A percentile compares a stretch with the other conserved stretches of the same genome.
phyloP scores from a whole-genome alignment of 2,329 filamentous ascomycete genomes.

The Penicillium sp. region DNA sequence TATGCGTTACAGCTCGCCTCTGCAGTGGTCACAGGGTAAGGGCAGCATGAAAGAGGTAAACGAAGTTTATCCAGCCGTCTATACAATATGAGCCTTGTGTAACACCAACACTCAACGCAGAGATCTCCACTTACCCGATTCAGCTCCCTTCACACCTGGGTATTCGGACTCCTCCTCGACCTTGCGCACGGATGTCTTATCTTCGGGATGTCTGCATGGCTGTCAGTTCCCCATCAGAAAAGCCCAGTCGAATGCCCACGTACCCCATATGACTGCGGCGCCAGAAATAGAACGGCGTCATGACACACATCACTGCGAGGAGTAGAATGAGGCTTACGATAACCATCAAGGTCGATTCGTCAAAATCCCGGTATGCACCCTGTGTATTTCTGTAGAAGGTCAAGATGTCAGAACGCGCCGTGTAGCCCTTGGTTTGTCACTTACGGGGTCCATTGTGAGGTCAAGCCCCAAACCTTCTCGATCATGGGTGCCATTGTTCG shows the following conservation, averaged over 20 bases:
- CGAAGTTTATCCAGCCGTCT: conserved; percentile 4
- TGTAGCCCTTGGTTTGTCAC: background rate
- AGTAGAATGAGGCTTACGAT: background rate
- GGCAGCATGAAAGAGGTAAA: conserved; percentile 6
- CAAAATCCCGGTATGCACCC: background rate
- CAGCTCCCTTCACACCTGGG: background rate
- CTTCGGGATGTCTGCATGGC: background rate
- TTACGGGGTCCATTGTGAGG: background rate
- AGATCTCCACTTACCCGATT: background rate
- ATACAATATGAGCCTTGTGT: background rate
- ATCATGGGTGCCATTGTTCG: background rate
- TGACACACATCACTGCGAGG: background rate
- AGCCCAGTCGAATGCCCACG: background rate
- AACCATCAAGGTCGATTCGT: background rate
- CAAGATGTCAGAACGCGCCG: background rate
- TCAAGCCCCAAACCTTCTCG: background rate
- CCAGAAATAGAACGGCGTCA: background rate
- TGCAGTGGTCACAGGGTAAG: background rate
- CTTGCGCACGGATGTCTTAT: background rate
- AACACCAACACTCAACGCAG: background rate
- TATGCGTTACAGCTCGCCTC: background rate
- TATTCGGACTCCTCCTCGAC: background rate
- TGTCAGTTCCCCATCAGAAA: background rate
- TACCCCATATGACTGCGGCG: background rate
- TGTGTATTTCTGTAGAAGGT: background rate